Base-by-base conservation (phyloP, 345 rosid genomes). In the Brassica rapa region DNA sequence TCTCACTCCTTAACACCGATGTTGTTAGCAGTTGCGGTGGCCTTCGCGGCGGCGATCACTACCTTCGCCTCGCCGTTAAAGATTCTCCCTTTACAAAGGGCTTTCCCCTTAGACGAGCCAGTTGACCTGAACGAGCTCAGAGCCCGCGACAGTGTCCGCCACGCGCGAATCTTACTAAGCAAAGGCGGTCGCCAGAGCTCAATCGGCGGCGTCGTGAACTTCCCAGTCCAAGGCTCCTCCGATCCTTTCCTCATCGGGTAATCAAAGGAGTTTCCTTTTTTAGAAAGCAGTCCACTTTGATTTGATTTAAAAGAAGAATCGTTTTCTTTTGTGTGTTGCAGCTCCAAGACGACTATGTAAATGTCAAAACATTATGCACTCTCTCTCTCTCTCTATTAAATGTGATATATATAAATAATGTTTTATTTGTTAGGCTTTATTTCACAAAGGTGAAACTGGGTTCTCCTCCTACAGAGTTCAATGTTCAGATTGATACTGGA, bases 401-500 rank as follows among this genome's bases (percentile, higher is more conserved):
- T 5, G 62, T 81, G 65, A 73, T 74, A 14, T 65, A 27, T 70
- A 0, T 73, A 41, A 41, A 14, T 80, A 39, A 14, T 73, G 49
- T 78, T 68, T 41, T 81, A 60, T 86, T 75, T 66, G 33, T 5
- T 82, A 95, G 99, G 88, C 89, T 95, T 69, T 95, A 95, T 80
- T 93, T 91, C 80, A 95, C 99, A 10, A 91, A 89, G 87, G 97
- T 95, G 84, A 93, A 90, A 80, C 61, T 95, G 62, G 98, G 99
- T 10, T 89, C 96, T 77, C 99, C 99, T 78, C 96, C 99, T 43
- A 89, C 87, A 85, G 99, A 89, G 67, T 95, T 91, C 87, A 93
- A 86, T 80, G 97, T 93, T 86, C 98, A 95, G 88, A 95, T 95
- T 81, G 99, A 95, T 82, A 95, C 98, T 6, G 98, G 98, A 81